Conservation (phyloP, 768 basidiomycete genomes). For the Pisolithus orientalis region DNA sequence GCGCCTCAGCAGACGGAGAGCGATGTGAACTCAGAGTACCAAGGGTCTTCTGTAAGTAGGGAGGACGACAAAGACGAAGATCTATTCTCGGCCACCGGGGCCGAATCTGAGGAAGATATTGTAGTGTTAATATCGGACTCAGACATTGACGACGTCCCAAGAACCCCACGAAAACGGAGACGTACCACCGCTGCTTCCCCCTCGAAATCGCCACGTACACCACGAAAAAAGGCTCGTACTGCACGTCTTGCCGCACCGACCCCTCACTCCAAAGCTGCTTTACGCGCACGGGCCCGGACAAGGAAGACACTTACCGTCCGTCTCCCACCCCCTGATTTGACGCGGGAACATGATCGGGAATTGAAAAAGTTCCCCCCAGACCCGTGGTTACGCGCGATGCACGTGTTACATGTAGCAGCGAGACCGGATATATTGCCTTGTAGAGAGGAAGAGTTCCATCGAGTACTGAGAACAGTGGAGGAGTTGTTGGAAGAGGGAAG, state of each 20-base stretch:
- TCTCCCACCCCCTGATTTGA: constrained; percentile 30
- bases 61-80: constrained; percentile 17
- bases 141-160: constrained; percentile 26
- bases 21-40: constrained; percentile 18
- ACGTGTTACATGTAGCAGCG: constrained; percentile 87
- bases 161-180: constrained; percentile 53
- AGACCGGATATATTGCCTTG: constrained; percentile 88
- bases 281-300: constrained; percentile 39
- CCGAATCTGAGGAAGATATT: constrained; percentile 21
- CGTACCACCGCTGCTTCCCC: constrained; percentile 20
- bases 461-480: constrained; percentile 69
- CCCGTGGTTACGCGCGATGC: constrained; percentile 84
- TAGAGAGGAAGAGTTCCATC: constrained; percentile 76
- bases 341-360: constrained; percentile 31
- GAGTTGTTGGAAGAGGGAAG: constrained; percentile 88
- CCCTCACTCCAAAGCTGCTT: constrained; percentile 68
- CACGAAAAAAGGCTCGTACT: constrained; percentile 29
- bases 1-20: constrained; percentile 10
- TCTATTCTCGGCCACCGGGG: constrained; percentile 8
- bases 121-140: constrained; percentile 5
- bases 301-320: constrained; percentile 25
- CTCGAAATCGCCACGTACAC: constrained; percentile 22
- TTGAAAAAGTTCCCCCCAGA: constrained; percentile 57
- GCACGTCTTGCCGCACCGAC: constrained; percentile 54
- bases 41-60: constrained; percentile 7